These are phyloP conservation scores for Lipomyces starkeyi DNA, from an alignment of 805 yeast genomes.

Conservation along the genomic window DNA sequence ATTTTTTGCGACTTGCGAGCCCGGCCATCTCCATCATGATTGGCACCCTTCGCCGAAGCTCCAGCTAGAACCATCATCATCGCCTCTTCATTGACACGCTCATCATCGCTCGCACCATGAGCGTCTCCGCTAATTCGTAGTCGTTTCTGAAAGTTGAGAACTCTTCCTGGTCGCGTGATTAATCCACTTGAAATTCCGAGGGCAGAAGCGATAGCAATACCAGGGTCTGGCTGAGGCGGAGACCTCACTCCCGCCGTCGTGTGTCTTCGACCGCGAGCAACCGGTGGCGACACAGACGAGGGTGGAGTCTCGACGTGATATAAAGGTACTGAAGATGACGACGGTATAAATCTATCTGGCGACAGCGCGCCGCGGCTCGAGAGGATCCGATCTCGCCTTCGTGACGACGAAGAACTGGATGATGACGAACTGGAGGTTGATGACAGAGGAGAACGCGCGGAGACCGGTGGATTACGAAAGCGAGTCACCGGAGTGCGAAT, in stretches of 20 bases:
- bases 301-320: conserved; percentile 33
- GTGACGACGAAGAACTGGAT: conserved; percentile 4
- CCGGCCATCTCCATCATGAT: neutral
- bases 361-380: conserved; percentile 30
- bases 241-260: neutral
- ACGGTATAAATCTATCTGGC: conserved; percentile 37
- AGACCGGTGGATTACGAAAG: neutral
- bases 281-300: conserved; percentile 9
- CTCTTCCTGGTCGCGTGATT: neutral
- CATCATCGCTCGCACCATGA: conserved; percentile 7
- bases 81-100: conserved; percentile 16
- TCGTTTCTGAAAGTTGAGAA: conserved; percentile 9
- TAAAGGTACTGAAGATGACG: conserved; percentile 28
- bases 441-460: conserved; percentile 8
- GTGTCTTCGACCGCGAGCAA: neutral
- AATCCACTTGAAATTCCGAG: conserved; percentile 14
- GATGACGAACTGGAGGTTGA: conserved; percentile 13
- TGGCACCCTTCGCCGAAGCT: conserved; percentile 21
- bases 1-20: conserved; percentile 10
- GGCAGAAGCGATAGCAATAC: conserved; percentile 21
- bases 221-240: conserved; percentile 7
- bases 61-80: conserved; percentile 24
- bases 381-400: conserved; percentile 21
- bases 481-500: conserved; percentile 5
- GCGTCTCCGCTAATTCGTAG: neutral